A percentile compares a stretch with the other conserved stretches of the same genome.
These are phyloP conservation scores for Vachellia collinsii DNA, from an alignment of 306 rosid genomes.

Conservation along the genomic window DNA sequence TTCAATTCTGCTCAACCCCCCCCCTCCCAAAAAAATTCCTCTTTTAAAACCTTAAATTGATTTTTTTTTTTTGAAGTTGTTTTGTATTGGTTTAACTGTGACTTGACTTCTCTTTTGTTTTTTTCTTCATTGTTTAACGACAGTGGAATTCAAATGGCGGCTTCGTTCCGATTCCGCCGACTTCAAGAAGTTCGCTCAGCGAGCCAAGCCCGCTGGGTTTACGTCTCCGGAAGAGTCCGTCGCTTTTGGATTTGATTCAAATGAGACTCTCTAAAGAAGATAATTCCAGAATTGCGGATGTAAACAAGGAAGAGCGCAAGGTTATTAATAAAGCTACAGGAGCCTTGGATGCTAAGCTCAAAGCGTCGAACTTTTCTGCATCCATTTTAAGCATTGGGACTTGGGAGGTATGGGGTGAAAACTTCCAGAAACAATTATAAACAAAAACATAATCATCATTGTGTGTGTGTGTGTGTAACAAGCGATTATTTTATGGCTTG, in stretches of 20 bases:
- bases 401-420: conserved; percentile 64
- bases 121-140: conserved; percentile 38
- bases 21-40: too few species aligned
- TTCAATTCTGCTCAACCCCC: neutral
- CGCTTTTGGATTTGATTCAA: conserved; percentile 84
- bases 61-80: neutral
- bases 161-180: conserved; percentile 8
- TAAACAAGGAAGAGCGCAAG: conserved; percentile 50
- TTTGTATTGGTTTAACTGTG: neutral
- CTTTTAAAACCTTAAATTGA: too few species aligned
- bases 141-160: conserved; percentile 45
- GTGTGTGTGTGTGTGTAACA: neutral
- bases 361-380: conserved; percentile 77
- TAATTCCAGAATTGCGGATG: conserved; percentile 33
- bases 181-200: conserved; percentile 52
- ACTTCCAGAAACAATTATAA: neutral
- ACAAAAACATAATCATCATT: neutral
- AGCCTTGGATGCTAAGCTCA: conserved; percentile 62
- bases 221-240: conserved; percentile 79
- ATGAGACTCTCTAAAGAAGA: conserved; percentile 70
- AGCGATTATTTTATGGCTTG: conserved; percentile 18
- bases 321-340: conserved; percentile 30
- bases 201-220: conserved; percentile 84
- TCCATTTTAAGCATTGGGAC: conserved; percentile 70
- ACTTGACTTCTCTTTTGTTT: neutral